phyloP scores from a whole-genome alignment of 208 protist genomes.

The Wallacemonas sp. region DNA sequence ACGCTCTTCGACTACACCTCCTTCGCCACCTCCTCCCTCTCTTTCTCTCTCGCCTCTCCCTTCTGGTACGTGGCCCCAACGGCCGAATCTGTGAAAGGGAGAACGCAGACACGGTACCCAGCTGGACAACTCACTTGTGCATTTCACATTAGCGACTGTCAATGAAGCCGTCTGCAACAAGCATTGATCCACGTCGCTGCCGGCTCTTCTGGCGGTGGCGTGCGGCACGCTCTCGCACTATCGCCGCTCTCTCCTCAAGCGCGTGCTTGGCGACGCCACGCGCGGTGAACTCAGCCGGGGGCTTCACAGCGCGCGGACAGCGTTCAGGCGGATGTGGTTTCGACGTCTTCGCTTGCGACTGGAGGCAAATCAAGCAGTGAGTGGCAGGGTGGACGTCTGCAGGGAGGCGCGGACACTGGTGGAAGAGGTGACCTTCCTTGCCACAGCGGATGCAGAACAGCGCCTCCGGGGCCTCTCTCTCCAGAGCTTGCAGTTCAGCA shows the following conservation, averaged over 20 bases:
- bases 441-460: constrained; percentile 78
- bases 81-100: too few relatives aligned
- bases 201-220: not conserved
- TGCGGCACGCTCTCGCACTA: not conserved
- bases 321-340: constrained; percentile 33
- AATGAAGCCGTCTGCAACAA: constrained; percentile 50
- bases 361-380: constrained; percentile 60
- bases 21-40: too few relatives aligned
- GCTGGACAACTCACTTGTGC: too few relatives aligned
- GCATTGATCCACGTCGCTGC: constrained; percentile 26
- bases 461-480: not conserved
- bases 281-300: constrained; percentile 31
- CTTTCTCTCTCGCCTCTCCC: too few relatives aligned
- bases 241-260: not conserved
- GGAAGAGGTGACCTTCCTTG: constrained; percentile 43
- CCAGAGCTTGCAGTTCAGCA: constrained; percentile 9
- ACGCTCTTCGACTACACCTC: too few relatives aligned
- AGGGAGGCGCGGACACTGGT: constrained; percentile 36
- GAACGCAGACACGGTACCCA: not conserved
- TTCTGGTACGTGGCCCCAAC: too few relatives aligned
- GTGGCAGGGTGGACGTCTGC: constrained; percentile 31
- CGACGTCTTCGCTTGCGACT: constrained; percentile 10
- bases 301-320: constrained; percentile 49
- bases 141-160: constrained; percentile 8
- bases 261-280: constrained; percentile 24